phyloP scores from a whole-genome alignment of 352 stramenopile species.

The Phytophthora multivora region DNA sequence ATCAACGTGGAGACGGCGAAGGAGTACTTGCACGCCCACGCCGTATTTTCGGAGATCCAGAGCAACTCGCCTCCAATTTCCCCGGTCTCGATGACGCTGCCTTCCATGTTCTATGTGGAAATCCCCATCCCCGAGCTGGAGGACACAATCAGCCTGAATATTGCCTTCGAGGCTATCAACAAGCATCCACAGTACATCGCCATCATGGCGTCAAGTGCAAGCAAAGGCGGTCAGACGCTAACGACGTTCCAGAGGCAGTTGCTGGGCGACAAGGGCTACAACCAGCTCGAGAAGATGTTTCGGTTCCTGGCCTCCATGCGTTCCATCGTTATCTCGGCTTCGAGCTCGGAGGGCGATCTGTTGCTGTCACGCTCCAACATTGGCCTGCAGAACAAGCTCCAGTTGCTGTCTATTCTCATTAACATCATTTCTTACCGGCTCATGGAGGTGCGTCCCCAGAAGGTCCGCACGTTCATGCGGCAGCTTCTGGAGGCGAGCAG shows the following conservation, averaged over 20 bases:
- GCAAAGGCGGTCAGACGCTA: slow-evolving; percentile 26
- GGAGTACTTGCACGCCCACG: slow-evolving; percentile 82
- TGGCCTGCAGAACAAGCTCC: slow-evolving; percentile 83
- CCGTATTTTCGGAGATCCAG: slow-evolving; percentile 78
- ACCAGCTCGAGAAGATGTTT: slow-evolving; percentile 88
- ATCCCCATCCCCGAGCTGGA: slow-evolving; percentile 75
- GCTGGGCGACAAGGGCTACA: slow-evolving; percentile 88
- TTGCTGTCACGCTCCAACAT: slow-evolving; percentile 63
- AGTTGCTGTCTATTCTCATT: slow-evolving; percentile 81
- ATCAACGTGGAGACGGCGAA: slow-evolving; percentile 88
- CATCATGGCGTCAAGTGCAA: slow-evolving; percentile 52
- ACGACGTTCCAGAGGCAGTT: slow-evolving; percentile 71
- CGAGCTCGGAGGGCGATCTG: slow-evolving; percentile 27
- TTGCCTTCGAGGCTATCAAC: slow-evolving; percentile 82
- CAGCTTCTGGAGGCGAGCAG: slow-evolving; percentile 48
- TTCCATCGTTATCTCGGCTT: slow-evolving; percentile 65
- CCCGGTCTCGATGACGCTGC: slow-evolving; percentile 44
- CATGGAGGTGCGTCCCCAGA: slow-evolving; percentile 61
- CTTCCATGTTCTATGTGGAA: slow-evolving; percentile 89
- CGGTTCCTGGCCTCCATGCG: slow-evolving; percentile 82
- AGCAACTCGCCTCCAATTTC: slow-evolving; percentile 48
- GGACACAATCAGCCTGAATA: slow-evolving; percentile 77
- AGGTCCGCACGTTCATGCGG: slow-evolving; percentile 60
- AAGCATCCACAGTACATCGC: slow-evolving; percentile 83
- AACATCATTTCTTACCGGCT: slow-evolving; percentile 85